Evolutionary conservation across 805 yeast genomes (phyloP).

Genomic region (Metschnikowia rubicola): DNA sequence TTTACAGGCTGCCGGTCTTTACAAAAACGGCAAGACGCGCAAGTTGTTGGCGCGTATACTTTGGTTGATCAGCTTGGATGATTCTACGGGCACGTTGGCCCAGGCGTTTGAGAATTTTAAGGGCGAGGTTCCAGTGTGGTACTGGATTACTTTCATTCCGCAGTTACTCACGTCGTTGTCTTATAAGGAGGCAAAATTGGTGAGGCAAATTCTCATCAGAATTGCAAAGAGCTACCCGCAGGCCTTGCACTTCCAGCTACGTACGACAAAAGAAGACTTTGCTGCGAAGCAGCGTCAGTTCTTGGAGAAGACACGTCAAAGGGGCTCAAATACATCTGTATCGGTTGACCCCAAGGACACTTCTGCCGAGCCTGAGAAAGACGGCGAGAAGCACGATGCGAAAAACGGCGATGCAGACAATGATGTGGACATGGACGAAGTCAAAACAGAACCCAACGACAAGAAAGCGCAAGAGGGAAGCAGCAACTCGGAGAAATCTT

Average conservation of each 20-base stretch:
- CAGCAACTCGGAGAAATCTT: constrained; percentile 1
- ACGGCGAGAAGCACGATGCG: background rate
- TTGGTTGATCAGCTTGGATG: constrained; percentile 92
- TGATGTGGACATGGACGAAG: constrained; percentile 2
- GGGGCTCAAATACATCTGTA: constrained; percentile 9
- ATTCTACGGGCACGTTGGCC: constrained; percentile 72
- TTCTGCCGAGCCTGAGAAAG: constrained; percentile 1
- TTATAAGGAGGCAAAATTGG: constrained; percentile 85
- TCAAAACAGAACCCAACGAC: constrained; percentile 1
- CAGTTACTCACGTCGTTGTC: constrained; percentile 87
- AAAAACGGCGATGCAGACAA: background rate
- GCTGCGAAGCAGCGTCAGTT: constrained; percentile 82
- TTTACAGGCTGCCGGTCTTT: constrained; percentile 94
- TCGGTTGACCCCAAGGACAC: constrained; percentile 14
- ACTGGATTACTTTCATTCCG: constrained; percentile 96
- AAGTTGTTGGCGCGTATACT: constrained; percentile 82
- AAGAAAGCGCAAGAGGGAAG: constrained; percentile 3
- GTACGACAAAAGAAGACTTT: constrained; percentile 94
- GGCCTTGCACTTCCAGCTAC: constrained; percentile 90
- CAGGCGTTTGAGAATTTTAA: constrained; percentile 87
- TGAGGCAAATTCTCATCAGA: constrained; percentile 79
- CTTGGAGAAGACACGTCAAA: constrained; percentile 28
- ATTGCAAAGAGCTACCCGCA: constrained; percentile 98
- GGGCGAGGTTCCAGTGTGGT: constrained; percentile 98
- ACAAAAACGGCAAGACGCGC: constrained; percentile 88